These are phyloP conservation scores for Lichenothelia convexa DNA, from an alignment of 495 filamentous ascomycete genomes.

Conservation along the genomic window DNA sequence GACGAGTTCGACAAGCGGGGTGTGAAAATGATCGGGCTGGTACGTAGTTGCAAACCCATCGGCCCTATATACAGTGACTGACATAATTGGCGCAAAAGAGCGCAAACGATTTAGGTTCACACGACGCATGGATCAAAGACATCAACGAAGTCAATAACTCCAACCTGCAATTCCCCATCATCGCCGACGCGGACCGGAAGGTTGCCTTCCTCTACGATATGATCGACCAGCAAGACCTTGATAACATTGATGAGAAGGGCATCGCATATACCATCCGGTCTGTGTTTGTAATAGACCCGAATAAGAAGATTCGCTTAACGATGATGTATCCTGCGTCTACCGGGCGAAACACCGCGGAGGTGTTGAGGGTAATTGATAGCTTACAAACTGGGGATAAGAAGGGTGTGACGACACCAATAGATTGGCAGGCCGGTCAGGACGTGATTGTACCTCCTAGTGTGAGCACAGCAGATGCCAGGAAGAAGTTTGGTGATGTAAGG, in stretches of 20 bases:
- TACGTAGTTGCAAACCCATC: conserved; percentile 10
- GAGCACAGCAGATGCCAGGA: conserved; percentile 41
- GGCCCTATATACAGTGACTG: neutral
- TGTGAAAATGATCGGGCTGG: conserved; percentile 49
- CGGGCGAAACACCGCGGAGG: conserved; percentile 46
- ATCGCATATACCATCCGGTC: conserved; percentile 49
- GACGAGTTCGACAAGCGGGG: conserved; percentile 40
- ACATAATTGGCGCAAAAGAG: conserved; percentile 2
- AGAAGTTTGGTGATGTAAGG: conserved; percentile 46
- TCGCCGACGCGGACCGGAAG: conserved; percentile 46
- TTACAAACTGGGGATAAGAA: conserved; percentile 44
- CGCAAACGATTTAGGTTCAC: conserved; percentile 40
- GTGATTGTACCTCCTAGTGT: conserved; percentile 49
- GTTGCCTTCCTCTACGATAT: conserved; percentile 51
- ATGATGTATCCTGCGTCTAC: conserved; percentile 52
- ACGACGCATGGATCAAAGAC: conserved; percentile 44
- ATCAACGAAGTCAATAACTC: conserved; percentile 43
- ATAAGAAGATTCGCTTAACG: conserved; percentile 48
- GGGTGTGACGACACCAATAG: conserved; percentile 44
- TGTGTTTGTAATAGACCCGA: conserved; percentile 52
- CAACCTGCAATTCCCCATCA: conserved; percentile 45
- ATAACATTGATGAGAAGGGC: conserved; percentile 37
- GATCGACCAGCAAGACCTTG: conserved; percentile 37
- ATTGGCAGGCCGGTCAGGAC: conserved; percentile 47
- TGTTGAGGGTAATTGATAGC: conserved; percentile 46